Conservation (phyloP, 176 grass and related monocot species). For the Juncus effusus region DNA sequence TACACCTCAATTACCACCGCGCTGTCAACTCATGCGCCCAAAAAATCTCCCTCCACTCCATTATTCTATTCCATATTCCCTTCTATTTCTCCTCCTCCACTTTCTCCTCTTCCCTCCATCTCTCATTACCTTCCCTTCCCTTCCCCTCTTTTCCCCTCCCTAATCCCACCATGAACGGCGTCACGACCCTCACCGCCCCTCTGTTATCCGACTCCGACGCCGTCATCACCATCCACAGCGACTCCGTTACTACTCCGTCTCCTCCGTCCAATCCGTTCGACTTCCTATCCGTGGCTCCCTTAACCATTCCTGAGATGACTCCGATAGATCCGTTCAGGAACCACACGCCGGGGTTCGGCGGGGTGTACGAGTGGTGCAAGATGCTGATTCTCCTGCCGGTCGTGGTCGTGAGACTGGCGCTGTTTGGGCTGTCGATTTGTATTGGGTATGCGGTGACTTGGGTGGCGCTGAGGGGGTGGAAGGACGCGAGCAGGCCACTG, state of each 20-base stretch:
- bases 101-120: background rate
- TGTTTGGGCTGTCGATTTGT: slow-evolving; percentile 67
- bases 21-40: background rate
- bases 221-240: slow-evolving; percentile 33
- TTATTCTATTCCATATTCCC: background rate
- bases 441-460: slow-evolving; percentile 65
- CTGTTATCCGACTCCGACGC: slow-evolving; percentile 40
- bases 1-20: too few species aligned
- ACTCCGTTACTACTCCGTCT: background rate
- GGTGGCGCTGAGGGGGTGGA: slow-evolving; percentile 70
- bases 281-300: slow-evolving; percentile 46
- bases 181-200: slow-evolving; percentile 42
- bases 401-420: slow-evolving; percentile 41
- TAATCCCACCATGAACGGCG: slow-evolving; percentile 22
- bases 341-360: slow-evolving; percentile 50
- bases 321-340: slow-evolving; percentile 84
- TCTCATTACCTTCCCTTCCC: background rate
- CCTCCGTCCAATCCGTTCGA: slow-evolving; percentile 24
- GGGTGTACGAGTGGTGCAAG: slow-evolving; percentile 54
- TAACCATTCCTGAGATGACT: slow-evolving; percentile 30
- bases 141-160: slow-evolving; percentile 21
- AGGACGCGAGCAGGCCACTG: slow-evolving; percentile 36
- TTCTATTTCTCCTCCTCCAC: slow-evolving; percentile 6
- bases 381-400: slow-evolving; percentile 57
- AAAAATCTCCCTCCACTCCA: slow-evolving; percentile 4